Evolutionary conservation across 1,139 yeast species (phyloP), one percentile per base, ranked within the genome.

Genomic region (Pneumocystis wakefieldiae): DNA sequence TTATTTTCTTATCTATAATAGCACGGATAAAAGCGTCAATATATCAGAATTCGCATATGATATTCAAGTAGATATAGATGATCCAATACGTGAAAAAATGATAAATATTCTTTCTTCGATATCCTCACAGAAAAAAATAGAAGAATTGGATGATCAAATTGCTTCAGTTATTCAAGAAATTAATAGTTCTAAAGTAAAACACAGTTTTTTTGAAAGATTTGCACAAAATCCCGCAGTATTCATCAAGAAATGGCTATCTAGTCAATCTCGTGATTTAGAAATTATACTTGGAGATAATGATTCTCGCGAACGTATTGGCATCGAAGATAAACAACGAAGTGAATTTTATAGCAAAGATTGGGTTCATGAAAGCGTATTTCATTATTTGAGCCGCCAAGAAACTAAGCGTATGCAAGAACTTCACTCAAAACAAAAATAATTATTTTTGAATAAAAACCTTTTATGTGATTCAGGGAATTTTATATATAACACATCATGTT

Each of bases 1-100:
- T 87, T 89, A 57, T 80, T 87, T 8, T 88, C 95, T 1, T 77
- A 88, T 67, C 96, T 97, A 24, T 96, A 88, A 58, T 76, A 82
- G 6, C 85, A 87, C 15, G 62, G 57, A 12, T 37, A 57, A 17
- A 28, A 32, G 2, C 38, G 17, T 58, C 48, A 15, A 55, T 35
- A 15, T 41, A 24, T 32, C 65, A 17, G 62, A 41, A 12, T 28
- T 59, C 36, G 61, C 67, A 5, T 78, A 86, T 66, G 98, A 94
- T 72, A 78, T 92, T 62, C 84, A 81, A 65, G 81, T 85, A 7
- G 78, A 76, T 66, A 83, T 84, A 1, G 82, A 84, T 61, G 84
- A 82, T 63, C 76, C 84, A 53, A 80, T 82, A 29, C 76, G 81
- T 48, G 77, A 78, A 65, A 76, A 82, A 67, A 71, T 71, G 69